phyloP scores from a whole-genome alignment of 2,329 filamentous ascomycete genomes.

The Cladosporium sp. region DNA sequence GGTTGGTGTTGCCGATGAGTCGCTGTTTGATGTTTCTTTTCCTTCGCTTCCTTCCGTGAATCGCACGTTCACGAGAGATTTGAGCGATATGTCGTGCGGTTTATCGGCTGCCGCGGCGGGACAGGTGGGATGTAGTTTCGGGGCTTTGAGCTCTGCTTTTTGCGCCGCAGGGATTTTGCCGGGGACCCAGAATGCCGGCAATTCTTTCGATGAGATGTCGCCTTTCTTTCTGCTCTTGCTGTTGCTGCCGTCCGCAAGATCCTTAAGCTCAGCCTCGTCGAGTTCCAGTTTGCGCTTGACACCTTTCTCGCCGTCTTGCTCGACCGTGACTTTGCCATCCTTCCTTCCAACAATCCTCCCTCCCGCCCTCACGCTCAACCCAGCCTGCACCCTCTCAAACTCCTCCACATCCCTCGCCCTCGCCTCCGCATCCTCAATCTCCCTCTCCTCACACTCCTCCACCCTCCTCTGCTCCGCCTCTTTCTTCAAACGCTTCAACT shows the following conservation, averaged over 20 bases:
- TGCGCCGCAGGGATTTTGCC: conserved; percentile 70
- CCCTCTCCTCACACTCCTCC: conserved; percentile 62
- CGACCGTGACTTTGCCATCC: conserved; percentile 24
- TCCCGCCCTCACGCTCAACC: conserved; percentile 33
- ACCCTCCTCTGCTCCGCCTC: conserved; percentile 58
- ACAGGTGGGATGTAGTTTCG: conserved; percentile 65
- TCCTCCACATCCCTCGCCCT: conserved; percentile 70
- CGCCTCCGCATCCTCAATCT: conserved; percentile 67
- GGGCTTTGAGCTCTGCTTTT: conserved; percentile 45
- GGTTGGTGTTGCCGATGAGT: conserved; percentile 22
- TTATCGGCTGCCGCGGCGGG: conserved; percentile 68
- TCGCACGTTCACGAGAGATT: conserved; percentile 70
- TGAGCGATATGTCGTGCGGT: conserved; percentile 75
- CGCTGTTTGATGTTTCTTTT: conserved; percentile 33
- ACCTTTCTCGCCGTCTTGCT: conserved; percentile 40
- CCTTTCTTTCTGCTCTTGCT: conserved; percentile 65
- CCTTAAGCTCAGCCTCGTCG: conserved; percentile 72
- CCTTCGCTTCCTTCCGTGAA: conserved; percentile 57
- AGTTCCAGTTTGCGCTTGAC: conserved; percentile 79
- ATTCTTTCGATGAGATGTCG: conserved; percentile 66
- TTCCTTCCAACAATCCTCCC: conserved; percentile 46
- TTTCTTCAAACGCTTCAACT: conserved; percentile 79
- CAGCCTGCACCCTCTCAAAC: conserved; percentile 83
- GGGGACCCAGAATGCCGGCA: conserved; percentile 93
- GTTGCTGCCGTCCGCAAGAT: conserved; percentile 63